These are phyloP conservation scores for Neofusicoccum sp. DNA, from an alignment of 2,329 filamentous ascomycete genomes.

Conservation along the genomic window DNA sequence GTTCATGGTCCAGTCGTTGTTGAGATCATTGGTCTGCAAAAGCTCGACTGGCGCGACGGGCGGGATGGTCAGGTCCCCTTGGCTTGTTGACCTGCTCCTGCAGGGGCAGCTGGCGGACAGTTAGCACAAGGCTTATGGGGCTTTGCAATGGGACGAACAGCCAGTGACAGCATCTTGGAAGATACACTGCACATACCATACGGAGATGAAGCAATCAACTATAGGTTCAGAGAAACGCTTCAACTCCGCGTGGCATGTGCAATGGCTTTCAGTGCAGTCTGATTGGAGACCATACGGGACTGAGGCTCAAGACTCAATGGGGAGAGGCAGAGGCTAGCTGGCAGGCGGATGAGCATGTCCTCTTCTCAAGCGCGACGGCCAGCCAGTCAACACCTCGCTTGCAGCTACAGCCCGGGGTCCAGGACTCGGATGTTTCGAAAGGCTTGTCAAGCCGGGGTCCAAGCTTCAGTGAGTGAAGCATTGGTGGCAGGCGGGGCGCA, in stretches of 20 bases:
- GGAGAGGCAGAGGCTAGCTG: too few relatives aligned
- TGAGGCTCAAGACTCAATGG: too few relatives aligned
- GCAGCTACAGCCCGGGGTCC: too few relatives aligned
- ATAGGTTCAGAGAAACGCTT: background rate
- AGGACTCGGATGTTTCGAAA: too few relatives aligned
- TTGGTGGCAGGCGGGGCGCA: background rate
- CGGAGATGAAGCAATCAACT: background rate
- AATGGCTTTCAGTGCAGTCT: background rate
- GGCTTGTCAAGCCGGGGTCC: too few relatives aligned
- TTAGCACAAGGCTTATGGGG: background rate
- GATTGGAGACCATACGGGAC: too few relatives aligned
- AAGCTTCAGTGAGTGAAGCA: too few relatives aligned
- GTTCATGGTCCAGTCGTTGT: slow-evolving; percentile 38
- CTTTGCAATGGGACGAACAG: background rate
- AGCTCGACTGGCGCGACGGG: background rate
- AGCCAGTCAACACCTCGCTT: too few relatives aligned
- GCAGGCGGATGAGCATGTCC: too few relatives aligned
- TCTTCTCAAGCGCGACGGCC: too few relatives aligned
- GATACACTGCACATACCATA: background rate
- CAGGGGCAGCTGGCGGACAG: slow-evolving; percentile 25
- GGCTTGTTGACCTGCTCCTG: slow-evolving; percentile 17
- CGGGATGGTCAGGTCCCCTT: background rate
- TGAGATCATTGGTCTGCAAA: slow-evolving; percentile 23
- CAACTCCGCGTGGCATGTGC: background rate
- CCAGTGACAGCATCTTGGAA: background rate